Evolutionary conservation across 2,329 filamentous ascomycete species (phyloP).

Genomic region (Fusarium sulawesiense): DNA sequence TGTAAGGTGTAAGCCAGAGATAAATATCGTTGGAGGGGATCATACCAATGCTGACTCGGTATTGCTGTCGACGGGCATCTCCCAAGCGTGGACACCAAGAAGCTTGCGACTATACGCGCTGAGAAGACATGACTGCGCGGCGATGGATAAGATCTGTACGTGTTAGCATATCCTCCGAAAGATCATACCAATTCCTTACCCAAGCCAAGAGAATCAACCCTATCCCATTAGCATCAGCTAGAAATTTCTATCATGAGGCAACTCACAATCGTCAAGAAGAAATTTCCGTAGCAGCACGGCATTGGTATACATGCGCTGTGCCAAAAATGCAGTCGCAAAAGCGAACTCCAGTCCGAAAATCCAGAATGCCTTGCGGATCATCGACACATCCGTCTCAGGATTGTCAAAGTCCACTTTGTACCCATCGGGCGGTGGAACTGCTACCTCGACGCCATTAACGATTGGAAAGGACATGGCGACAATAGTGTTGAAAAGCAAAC

Average conservation of each 20-base stretch:
- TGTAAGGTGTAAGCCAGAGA: background rate
- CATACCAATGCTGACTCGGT: background rate
- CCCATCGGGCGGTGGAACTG: background rate
- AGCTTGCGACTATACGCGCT: slow-evolving; percentile 3
- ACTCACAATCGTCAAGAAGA: slow-evolving; percentile 16
- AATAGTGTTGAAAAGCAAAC: fast-evolving
- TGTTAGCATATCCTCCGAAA: fast-evolving
- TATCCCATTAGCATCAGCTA: fast-evolving
- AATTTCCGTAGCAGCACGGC: slow-evolving; percentile 9
- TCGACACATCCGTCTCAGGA: background rate
- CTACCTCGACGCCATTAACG: slow-evolving; percentile 12
- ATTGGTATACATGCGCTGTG: slow-evolving; percentile 21
- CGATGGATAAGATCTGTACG: background rate
- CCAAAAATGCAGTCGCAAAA: slow-evolving; percentile 10
- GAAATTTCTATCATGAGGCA: fast-evolving
- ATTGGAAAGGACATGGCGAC: slow-evolving; percentile 13
- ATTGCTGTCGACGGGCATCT: slow-evolving; percentile 15
- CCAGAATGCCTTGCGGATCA: slow-evolving; percentile 21
- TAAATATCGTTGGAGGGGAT: too few relatives aligned
- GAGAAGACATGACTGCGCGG: slow-evolving; percentile 21
- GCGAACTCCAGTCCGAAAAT: slow-evolving; percentile 15
- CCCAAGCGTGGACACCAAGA: slow-evolving; percentile 18
- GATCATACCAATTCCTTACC: fast-evolving
- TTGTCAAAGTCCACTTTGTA: slow-evolving; percentile 8
- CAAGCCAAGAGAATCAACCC: slow-evolving; percentile 15